These are phyloP conservation scores for Trichoderma reesei DNA, from an alignment of 495 filamentous ascomycete genomes.

Conservation along the genomic window DNA sequence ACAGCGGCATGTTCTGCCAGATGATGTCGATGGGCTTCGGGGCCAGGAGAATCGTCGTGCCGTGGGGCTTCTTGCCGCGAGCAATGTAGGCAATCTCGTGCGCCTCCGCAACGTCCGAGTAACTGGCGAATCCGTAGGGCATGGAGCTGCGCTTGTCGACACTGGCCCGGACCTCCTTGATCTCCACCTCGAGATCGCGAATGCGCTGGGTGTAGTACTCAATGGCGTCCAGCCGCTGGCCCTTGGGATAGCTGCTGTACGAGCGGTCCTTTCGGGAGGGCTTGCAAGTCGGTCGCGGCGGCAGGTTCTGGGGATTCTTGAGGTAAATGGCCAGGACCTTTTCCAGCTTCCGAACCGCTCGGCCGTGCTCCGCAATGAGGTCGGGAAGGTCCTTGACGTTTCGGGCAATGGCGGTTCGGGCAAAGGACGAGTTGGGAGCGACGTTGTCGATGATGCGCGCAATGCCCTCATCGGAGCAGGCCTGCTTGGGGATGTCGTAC, in stretches of 20 bases:
- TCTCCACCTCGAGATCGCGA: conserved; percentile 67
- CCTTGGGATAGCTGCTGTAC: conserved; percentile 45
- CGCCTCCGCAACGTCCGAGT: conserved; percentile 75
- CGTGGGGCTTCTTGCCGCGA: conserved; percentile 69
- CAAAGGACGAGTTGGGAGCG: conserved; percentile 63
- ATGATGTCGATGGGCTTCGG: conserved; percentile 87
- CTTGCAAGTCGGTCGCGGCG: conserved; percentile 65
- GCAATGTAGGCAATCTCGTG: conserved; percentile 78
- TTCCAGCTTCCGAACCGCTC: conserved; percentile 73
- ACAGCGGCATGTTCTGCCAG: conserved; percentile 82
- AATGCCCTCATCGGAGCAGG: conserved; percentile 76
- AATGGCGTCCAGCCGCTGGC: conserved; percentile 82
- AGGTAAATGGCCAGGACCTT: conserved; percentile 79
- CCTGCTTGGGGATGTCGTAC: conserved; percentile 69
- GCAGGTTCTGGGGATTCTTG: conserved; percentile 73
- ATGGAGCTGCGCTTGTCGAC: conserved; percentile 82
- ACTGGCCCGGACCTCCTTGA: conserved; percentile 68
- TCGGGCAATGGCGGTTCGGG: conserved; percentile 72
- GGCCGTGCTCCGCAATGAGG: conserved; percentile 74
- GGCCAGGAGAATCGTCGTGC: conserved; percentile 67
- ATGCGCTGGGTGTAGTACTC: conserved; percentile 86
- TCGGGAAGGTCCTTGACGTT: conserved; percentile 82
- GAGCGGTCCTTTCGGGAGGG: conserved; percentile 63
- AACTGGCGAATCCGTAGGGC: conserved; percentile 91
- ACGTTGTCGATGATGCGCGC: conserved; percentile 65